Conservation (phyloP, 2,329 filamentous ascomycete genomes). For the Celoporthe dispersa region DNA sequence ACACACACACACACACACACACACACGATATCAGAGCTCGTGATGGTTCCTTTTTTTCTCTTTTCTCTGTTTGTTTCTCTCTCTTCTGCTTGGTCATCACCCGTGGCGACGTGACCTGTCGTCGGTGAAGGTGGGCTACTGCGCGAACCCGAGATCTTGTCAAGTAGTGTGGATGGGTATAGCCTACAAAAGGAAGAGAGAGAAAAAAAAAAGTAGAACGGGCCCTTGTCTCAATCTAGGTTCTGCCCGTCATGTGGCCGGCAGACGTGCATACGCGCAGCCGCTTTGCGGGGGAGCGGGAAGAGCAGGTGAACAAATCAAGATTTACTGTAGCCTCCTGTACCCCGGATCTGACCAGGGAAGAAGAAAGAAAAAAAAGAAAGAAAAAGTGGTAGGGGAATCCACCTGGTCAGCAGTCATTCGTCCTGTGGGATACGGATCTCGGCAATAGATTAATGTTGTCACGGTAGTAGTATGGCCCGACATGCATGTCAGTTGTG, state of each 20-base stretch:
- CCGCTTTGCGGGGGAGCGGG: neutral
- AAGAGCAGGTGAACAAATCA: neutral
- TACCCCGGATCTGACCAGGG: neutral
- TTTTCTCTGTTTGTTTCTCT: neutral
- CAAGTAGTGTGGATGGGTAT: neutral
- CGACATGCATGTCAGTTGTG: neutral
- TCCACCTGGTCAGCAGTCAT: neutral
- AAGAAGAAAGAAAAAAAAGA: no score
- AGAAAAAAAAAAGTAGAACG: neutral
- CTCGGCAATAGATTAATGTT: neutral
- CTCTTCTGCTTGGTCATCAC: neutral
- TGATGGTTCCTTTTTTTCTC: neutral
- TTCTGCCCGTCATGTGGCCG: conserved; percentile 13
- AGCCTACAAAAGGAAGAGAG: neutral
- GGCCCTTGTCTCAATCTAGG: neutral
- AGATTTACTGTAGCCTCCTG: neutral
- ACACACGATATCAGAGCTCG: neutral
- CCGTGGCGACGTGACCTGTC: neutral
- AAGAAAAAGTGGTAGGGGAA: neutral
- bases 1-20: neutral
- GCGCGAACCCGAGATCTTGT: neutral
- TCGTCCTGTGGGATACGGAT: neutral
- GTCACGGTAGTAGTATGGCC: neutral
- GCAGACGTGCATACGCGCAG: conserved; percentile 10
- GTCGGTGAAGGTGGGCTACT: neutral